Conservation (phyloP, 352 stramenopile species). For the Elongisporangium senticosum region DNA sequence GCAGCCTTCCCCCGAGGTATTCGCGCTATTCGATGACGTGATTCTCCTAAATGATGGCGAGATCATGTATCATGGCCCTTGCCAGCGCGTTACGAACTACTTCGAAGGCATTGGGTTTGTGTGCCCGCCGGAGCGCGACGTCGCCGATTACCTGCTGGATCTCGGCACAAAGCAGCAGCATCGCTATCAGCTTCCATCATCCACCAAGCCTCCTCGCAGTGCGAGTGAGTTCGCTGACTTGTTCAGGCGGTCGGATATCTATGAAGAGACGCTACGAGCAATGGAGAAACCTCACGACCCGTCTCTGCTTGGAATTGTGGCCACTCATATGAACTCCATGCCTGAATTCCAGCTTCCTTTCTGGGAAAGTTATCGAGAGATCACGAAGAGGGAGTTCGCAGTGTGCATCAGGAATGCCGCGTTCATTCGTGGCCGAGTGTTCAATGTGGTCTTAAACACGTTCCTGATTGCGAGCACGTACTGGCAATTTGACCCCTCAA, state of each 20-base stretch:
- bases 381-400: constrained; percentile 31
- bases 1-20: constrained; percentile 54
- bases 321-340: constrained; percentile 7
- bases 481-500: constrained; percentile 13
- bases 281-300: constrained; percentile 82
- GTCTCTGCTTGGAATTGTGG: constrained; percentile 64
- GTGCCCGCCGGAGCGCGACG: constrained; percentile 15
- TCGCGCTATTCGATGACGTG: constrained; percentile 87
- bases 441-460: constrained; percentile 1
- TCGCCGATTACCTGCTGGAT: constrained; percentile 34
- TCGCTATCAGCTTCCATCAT: constrained; percentile 6
- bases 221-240: constrained; percentile 10
- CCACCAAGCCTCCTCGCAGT: background rate
- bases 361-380: constrained; percentile 7
- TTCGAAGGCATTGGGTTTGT: constrained; percentile 22
- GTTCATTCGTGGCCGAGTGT: constrained; percentile 18
- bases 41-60: constrained; percentile 76
- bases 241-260: constrained; percentile 4
- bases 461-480: constrained; percentile 26
- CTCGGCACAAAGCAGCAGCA: constrained; percentile 18
- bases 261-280: constrained; percentile 32
- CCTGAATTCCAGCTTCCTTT: constrained; percentile 7
- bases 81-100: constrained; percentile 12
- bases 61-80: constrained; percentile 60
- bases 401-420: constrained; percentile 33